Conservation (phyloP, 768 basidiomycete genomes). For the Pulveroboletus sp. region DNA sequence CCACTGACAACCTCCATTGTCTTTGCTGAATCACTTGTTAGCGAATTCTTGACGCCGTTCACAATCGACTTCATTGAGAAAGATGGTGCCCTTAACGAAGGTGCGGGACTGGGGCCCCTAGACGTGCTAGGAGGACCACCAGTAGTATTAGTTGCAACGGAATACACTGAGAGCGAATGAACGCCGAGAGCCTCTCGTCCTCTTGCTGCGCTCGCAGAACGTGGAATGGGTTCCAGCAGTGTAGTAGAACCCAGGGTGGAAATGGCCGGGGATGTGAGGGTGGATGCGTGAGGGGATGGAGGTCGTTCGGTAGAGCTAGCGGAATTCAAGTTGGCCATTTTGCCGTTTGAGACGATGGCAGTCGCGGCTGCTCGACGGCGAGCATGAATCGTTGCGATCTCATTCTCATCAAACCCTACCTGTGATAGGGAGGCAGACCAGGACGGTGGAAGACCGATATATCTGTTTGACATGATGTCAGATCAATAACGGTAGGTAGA, state of each 20-base stretch:
- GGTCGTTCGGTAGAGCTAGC: slow-evolving; percentile 5
- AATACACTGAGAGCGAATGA: slow-evolving; percentile 14
- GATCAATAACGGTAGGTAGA: background rate
- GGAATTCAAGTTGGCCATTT: slow-evolving; percentile 5
- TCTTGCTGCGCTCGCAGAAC: slow-evolving; percentile 21
- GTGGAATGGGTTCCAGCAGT: slow-evolving; percentile 20
- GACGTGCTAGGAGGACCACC: background rate
- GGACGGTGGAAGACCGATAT: slow-evolving; percentile 65
- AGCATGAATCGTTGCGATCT: slow-evolving; percentile 57
- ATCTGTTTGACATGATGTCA: slow-evolving; percentile 32
- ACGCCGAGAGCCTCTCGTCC: slow-evolving; percentile 4
- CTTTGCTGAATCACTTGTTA: slow-evolving; percentile 13
- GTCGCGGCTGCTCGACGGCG: slow-evolving; percentile 27
- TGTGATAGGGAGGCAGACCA: slow-evolving; percentile 60
- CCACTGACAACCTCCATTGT: slow-evolving; percentile 1
- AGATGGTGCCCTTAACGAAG: slow-evolving; percentile 18
- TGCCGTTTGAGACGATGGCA: background rate
- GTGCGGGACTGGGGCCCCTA: slow-evolving; percentile 1
- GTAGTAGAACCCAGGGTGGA: slow-evolving; percentile 22
- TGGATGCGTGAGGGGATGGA: slow-evolving; percentile 13
- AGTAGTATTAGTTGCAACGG: background rate
- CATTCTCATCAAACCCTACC: slow-evolving; percentile 63
- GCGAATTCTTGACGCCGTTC: slow-evolving; percentile 17
- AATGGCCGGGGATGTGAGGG: background rate
- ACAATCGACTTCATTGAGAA: slow-evolving; percentile 22